Evolutionary conservation across 2,329 filamentous ascomycete genomes (phyloP).

Genomic region (Harringtonia aguacate): DNA sequence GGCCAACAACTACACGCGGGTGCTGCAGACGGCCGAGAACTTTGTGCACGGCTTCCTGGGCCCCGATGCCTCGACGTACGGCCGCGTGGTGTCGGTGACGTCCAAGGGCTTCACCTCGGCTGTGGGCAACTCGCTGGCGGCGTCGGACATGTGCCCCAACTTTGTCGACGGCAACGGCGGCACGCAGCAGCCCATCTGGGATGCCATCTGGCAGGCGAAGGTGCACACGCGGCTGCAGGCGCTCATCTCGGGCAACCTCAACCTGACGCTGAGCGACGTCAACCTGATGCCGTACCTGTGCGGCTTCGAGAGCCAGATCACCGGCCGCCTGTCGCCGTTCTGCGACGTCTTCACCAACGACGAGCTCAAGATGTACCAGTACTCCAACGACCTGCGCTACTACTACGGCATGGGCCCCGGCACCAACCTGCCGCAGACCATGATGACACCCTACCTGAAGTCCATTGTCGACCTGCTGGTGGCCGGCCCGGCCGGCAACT

Average conservation of each 20-base stretch:
- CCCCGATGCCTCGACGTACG: conserved; percentile 38
- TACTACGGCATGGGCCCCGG: conserved; percentile 55
- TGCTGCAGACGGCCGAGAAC: conserved; percentile 49
- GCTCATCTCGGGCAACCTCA: conserved; percentile 42
- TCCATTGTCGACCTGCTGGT: conserved; percentile 40
- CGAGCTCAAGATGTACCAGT: conserved; percentile 55
- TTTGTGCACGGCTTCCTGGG: conserved; percentile 54
- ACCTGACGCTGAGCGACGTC: conserved; percentile 32
- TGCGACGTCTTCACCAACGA: conserved; percentile 51
- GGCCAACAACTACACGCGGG: conserved; percentile 55
- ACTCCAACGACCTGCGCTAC: conserved; percentile 57
- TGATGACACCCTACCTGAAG: conserved; percentile 52
- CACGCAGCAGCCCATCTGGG: conserved; percentile 25
- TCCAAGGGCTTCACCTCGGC: conserved; percentile 36
- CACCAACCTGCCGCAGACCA: conserved; percentile 37
- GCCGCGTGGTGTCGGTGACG: conserved; percentile 48
- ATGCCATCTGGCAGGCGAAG: conserved; percentile 22
- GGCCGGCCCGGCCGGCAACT: conserved; percentile 39
- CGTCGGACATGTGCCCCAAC: conserved; percentile 51
- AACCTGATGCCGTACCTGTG: conserved; percentile 53
- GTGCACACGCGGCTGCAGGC: conserved; percentile 42
- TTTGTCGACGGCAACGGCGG: conserved; percentile 43
- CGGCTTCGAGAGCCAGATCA: conserved; percentile 60
- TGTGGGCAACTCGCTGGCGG: conserved; percentile 51
- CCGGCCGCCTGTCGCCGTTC: conserved; percentile 48